Conservation (phyloP, 441 rosid genomes). For the Jatropha multifida region DNA sequence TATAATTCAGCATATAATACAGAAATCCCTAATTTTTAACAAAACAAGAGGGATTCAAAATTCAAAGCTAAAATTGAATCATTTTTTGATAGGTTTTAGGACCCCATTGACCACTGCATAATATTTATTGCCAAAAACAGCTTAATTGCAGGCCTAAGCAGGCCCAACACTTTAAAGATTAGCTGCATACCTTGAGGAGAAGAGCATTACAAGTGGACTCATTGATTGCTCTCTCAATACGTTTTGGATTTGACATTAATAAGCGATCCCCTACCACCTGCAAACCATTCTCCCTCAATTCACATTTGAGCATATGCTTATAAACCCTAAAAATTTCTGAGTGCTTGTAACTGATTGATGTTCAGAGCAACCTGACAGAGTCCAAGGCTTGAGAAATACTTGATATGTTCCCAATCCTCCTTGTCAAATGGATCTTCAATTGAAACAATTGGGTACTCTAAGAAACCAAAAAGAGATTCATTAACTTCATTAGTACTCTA, state of each 20-base stretch:
- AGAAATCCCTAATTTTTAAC: background rate
- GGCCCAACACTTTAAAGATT: background rate
- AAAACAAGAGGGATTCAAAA: background rate
- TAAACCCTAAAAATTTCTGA: background rate
- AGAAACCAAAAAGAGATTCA: constrained; percentile 9
- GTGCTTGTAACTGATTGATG: constrained; percentile 3
- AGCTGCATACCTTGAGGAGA: constrained; percentile 77
- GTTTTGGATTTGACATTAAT: constrained; percentile 86
- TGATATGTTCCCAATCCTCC: constrained; percentile 97
- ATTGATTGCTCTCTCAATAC: constrained; percentile 70
- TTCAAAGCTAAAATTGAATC: background rate
- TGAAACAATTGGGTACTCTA: constrained; percentile 82
- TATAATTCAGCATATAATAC: background rate
- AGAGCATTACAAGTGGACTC: constrained; percentile 89
- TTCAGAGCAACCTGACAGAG: constrained; percentile 71
- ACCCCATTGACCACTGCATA: background rate
- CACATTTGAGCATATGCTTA: constrained; percentile 3
- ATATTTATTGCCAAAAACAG: background rate
- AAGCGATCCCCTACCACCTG: constrained; percentile 95
- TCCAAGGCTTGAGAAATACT: constrained; percentile 70
- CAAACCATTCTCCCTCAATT: constrained; percentile 21
- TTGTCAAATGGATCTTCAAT: constrained; percentile 98
- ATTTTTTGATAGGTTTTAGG: background rate
- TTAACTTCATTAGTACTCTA: constrained; percentile 41
- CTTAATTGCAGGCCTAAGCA: background rate